These are phyloP conservation scores for Bipolaris cookei DNA, from an alignment of 2,329 filamentous ascomycete genomes.

Conservation along the genomic window DNA sequence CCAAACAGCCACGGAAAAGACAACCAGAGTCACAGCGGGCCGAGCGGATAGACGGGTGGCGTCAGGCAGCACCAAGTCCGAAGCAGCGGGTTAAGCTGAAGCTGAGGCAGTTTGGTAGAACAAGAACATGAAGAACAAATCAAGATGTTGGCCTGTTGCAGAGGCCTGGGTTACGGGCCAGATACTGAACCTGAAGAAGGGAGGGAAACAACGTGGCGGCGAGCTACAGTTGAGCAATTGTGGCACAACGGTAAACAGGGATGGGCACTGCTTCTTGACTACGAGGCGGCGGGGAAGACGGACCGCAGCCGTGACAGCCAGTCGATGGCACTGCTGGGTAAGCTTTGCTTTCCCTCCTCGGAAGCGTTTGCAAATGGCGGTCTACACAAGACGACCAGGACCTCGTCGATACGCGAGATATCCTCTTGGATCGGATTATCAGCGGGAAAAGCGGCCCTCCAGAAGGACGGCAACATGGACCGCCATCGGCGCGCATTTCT, in stretches of 20 bases:
- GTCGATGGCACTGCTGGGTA: constrained; percentile 16
- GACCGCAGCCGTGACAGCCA: constrained; percentile 20
- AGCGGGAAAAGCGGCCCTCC: background rate
- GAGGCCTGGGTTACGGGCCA: constrained; percentile 16
- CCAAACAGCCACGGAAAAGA: constrained; percentile 25
- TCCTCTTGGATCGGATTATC: background rate
- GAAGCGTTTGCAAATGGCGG: constrained; percentile 35
- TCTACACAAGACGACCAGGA: constrained; percentile 28
- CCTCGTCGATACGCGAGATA: constrained; percentile 12
- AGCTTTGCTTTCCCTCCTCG: constrained; percentile 20
- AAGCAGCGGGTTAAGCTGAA: constrained; percentile 34
- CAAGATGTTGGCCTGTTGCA: constrained; percentile 21
- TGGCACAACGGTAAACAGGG: constrained; percentile 29
- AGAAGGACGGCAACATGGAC: background rate
- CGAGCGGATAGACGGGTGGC: constrained; percentile 45
- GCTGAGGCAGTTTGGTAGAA: constrained; percentile 24
- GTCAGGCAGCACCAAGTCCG: constrained; percentile 32
- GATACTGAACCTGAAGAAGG: constrained; percentile 9
- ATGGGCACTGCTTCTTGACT: constrained; percentile 9
- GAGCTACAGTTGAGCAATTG: constrained; percentile 21
- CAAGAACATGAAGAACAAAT: constrained; percentile 28
- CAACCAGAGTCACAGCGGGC: constrained; percentile 45
- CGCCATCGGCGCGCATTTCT: background rate
- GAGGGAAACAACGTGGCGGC: constrained; percentile 39
- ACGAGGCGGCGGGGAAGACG: constrained; percentile 24